Conservation (phyloP, 108 stramenopile species). For the Pseudonitzschia multiseries region DNA sequence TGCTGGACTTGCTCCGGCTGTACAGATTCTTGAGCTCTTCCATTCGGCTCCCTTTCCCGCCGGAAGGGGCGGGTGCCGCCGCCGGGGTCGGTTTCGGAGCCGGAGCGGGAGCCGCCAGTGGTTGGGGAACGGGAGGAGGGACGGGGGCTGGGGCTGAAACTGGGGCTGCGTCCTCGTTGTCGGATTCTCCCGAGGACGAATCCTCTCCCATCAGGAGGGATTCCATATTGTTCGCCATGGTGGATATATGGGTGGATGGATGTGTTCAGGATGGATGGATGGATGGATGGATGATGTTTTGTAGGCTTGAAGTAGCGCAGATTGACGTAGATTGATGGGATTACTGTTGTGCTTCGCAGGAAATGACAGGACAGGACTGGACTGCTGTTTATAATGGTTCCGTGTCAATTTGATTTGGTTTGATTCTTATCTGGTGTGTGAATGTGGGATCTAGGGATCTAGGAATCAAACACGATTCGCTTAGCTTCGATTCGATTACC, state of each 20-base stretch:
- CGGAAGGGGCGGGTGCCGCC: not conserved
- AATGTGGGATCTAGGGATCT: too few species aligned
- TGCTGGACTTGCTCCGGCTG: constrained; percentile 14
- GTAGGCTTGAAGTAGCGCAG: too few species aligned
- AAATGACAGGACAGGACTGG: too few species aligned
- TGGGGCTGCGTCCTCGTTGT: constrained; percentile 32
- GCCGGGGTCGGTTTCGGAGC: constrained; percentile 7
- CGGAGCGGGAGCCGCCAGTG: constrained; percentile 24
- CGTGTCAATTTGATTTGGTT: too few species aligned
- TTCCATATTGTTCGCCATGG: constrained; percentile 42
- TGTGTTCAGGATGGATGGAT: not conserved
- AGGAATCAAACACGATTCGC: too few species aligned
- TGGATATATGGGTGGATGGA: not conserved
- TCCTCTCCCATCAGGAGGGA: constrained; percentile 38
- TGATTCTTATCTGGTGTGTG: too few species aligned
- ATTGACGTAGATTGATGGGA: too few species aligned
- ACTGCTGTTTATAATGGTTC: too few species aligned
- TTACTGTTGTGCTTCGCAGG: too few species aligned
- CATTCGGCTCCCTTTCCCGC: constrained; percentile 19
- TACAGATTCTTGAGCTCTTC: constrained; percentile 36
- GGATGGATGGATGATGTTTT: too few species aligned
- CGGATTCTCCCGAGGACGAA: constrained; percentile 46
- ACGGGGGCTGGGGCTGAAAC: constrained; percentile 19
- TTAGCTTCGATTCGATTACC: too few species aligned
- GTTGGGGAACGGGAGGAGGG: constrained; percentile 16